Evolutionary conservation across 768 basidiomycete species (phyloP).

Genomic region (Hericium erinaceus): DNA sequence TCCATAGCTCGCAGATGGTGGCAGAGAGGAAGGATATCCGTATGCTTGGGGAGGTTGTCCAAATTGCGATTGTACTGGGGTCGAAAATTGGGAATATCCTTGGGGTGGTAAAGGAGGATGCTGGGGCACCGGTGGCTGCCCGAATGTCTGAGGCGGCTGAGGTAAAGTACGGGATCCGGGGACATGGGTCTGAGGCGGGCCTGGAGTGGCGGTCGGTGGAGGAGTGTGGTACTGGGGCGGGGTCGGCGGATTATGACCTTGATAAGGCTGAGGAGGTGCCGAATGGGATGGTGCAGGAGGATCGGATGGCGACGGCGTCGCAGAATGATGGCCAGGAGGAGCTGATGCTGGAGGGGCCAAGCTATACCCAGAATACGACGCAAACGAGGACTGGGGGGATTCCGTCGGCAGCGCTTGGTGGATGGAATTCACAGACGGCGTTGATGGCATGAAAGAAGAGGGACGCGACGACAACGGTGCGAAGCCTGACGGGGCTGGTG

Average conservation of each 20-base stretch:
- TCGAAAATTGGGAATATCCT: not conserved
- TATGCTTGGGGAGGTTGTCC: not conserved
- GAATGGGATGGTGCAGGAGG: slow-evolving; percentile 32
- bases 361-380: slow-evolving; percentile 6
- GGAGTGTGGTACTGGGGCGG: not conserved
- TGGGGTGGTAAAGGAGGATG: not conserved
- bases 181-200: not conserved
- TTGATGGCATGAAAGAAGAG: slow-evolving; percentile 4
- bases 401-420: not conserved
- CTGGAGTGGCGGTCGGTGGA: not conserved
- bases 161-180: slow-evolving; percentile 14
- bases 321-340: slow-evolving; percentile 16
- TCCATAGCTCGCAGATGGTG: not conserved
- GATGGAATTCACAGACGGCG: not conserved
- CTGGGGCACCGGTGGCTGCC: slow-evolving; percentile 2
- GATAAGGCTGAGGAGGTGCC: slow-evolving; percentile 10
- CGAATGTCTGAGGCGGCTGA: slow-evolving; percentile 8
- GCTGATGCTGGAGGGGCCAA: slow-evolving; percentile 11
- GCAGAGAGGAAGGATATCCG: not conserved
- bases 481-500: slow-evolving; percentile 17
- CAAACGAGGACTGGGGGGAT: not conserved
- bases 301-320: slow-evolving; percentile 13
- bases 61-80: not conserved
- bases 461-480: slow-evolving; percentile 5
- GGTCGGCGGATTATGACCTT: not conserved